Base-by-base conservation (phyloP, 331 rosid genomes). In the Quercus lobata region DNA sequence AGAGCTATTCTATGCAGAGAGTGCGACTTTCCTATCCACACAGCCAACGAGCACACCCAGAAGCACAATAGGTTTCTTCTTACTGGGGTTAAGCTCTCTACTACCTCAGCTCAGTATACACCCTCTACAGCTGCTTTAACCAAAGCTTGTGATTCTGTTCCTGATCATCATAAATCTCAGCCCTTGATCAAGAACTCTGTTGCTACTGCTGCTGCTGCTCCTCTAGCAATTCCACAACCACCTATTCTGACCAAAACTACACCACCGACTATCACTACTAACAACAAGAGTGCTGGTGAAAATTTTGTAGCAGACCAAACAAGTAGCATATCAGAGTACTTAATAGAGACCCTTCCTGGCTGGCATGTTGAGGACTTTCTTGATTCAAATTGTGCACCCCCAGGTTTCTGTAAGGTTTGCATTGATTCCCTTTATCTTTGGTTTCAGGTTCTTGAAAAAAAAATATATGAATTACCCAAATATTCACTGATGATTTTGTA, bases 291-390 rank as follows among this genome's bases (percentile, higher is more conserved):
- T 30, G 34, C 16, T 16, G 69, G 75, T 7, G 84, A 56, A 49
- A 63, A 25, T 35, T 52, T 82, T 62, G 19, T 57, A 2, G 32
- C 71, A 7, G 71, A 75, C 66, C 76, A 81, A 44, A 76, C 90
- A 3, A 86, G 86, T 53, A 92, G 94, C 88, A 92, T 96, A 87
- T 93, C 99, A 1, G 91, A 93, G 85, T 96, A 93, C 76, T 82
- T 96, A 88, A 96, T 87, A 30, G 90, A 96, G 69, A 88, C 96
- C 44, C 86, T 96, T 41, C 97, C 97, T 0, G 99, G 94, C 1
- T 96, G 99, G 99, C 90, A 90, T 6, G 83, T 91, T 53, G 99
- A 96, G 10, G 99, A 93, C 24, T 84, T 93, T 80, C 90, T 91
- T 22, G 98, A 90, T 81, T 89, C 87, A 1, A 84, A 85, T 27